Evolutionary conservation across 2,329 filamentous ascomycete genomes (phyloP).

Genomic region (Didymella segeticola): DNA sequence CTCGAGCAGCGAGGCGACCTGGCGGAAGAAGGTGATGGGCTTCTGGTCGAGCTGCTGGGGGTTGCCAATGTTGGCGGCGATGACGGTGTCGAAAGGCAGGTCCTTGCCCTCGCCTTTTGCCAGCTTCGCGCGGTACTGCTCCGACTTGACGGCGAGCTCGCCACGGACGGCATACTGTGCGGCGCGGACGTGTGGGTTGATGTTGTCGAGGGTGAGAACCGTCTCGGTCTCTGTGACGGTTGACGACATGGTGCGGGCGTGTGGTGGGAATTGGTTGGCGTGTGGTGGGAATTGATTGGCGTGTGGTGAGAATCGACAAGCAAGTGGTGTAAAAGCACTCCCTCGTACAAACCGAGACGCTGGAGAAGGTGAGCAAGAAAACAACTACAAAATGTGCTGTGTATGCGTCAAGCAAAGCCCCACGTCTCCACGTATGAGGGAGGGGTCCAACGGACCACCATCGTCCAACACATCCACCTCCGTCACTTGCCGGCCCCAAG

Average conservation of each 20-base stretch:
- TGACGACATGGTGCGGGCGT: constrained; percentile 57
- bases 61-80: constrained; percentile 98
- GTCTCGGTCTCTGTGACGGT: constrained; percentile 31
- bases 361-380: too few relatives aligned
- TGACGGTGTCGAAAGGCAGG: constrained; percentile 87
- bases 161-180: constrained; percentile 97
- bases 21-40: constrained; percentile 98
- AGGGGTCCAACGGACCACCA: too few relatives aligned
- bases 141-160: constrained; percentile 91
- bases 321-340: too few relatives aligned
- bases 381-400: too few relatives aligned
- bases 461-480: too few relatives aligned
- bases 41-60: constrained; percentile 99
- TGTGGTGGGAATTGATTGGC: background rate
- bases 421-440: too few relatives aligned
- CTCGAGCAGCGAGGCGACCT: constrained; percentile 91
- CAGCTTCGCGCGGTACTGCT: constrained; percentile 82
- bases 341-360: too few relatives aligned
- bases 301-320: background rate
- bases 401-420: too few relatives aligned
- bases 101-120: constrained; percentile 63
- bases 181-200: constrained; percentile 85
- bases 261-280: too few relatives aligned
- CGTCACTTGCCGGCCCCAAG: too few relatives aligned
- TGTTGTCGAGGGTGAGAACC: constrained; percentile 78